phyloP scores from a whole-genome alignment of 2,329 filamentous ascomycete species.

The Arthroderma sp. region DNA sequence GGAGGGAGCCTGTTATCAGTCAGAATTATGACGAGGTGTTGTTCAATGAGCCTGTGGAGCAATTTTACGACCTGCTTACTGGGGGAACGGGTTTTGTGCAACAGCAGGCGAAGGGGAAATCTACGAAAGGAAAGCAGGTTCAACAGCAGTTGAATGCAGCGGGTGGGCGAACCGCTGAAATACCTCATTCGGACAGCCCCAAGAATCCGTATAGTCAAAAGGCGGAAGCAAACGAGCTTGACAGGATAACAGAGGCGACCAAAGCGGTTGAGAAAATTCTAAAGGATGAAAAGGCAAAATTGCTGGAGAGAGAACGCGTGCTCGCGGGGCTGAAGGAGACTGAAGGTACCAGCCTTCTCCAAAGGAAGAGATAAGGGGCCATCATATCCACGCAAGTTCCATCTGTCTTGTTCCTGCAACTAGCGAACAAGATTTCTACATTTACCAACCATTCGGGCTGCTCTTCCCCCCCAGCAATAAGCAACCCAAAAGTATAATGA shows the following conservation, averaged over 20 bases:
- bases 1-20: slow-evolving; percentile 53
- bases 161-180: slow-evolving; percentile 60
- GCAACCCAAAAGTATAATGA: too few species aligned
- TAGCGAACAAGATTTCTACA: not conserved
- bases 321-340: slow-evolving; percentile 41
- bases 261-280: slow-evolving; percentile 49
- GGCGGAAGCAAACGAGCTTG: slow-evolving; percentile 56
- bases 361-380: slow-evolving; percentile 29
- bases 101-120: slow-evolving; percentile 37
- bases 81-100: slow-evolving; percentile 44
- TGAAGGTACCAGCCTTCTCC: slow-evolving; percentile 30
- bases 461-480: not conserved
- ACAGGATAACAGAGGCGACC: slow-evolving; percentile 50
- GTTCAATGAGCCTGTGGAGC: slow-evolving; percentile 93
- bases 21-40: slow-evolving; percentile 89
- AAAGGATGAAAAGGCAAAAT: slow-evolving; percentile 51
- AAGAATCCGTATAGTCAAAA: slow-evolving; percentile 62
- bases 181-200: slow-evolving; percentile 55
- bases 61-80: slow-evolving; percentile 79
- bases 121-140: slow-evolving; percentile 47
- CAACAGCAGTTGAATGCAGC: slow-evolving; percentile 34
- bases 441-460: not conserved
- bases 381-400: not conserved
- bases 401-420: not conserved
- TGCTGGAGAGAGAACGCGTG: slow-evolving; percentile 50